Evolutionary conservation across 1,284 basidiomycete species (phyloP).

Genomic region (Rhodotorula sp.): DNA sequence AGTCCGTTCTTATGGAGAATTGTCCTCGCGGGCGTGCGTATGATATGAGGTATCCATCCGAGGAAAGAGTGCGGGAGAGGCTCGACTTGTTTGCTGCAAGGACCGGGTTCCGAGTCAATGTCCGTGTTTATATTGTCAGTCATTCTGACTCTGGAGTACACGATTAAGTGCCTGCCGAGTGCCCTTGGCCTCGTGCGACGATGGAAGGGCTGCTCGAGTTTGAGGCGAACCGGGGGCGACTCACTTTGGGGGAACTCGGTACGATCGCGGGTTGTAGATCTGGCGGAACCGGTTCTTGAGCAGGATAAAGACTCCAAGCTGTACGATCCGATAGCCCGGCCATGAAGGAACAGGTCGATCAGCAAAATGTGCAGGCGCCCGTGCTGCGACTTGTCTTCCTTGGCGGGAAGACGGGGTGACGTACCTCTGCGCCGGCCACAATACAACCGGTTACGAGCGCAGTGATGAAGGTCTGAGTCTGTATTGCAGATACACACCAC

Average conservation of each 20-base stretch:
- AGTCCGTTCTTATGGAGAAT: slow-evolving; percentile 66
- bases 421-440: slow-evolving; percentile 22
- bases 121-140: too few species aligned
- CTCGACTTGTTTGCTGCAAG: slow-evolving; percentile 43
- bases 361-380: neutral
- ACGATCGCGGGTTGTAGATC: slow-evolving; percentile 51
- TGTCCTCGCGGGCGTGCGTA: slow-evolving; percentile 42
- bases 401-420: neutral
- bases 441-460: slow-evolving; percentile 37
- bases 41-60: slow-evolving; percentile 49
- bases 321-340: slow-evolving; percentile 32
- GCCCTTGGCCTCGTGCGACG: too few species aligned
- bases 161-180: too few species aligned
- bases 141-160: neutral
- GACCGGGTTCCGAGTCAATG: neutral
- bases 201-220: neutral
- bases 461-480: slow-evolving; percentile 42
- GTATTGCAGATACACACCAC: neutral
- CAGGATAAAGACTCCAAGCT: slow-evolving; percentile 48
- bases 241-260: slow-evolving; percentile 44
- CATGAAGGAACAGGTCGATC: slow-evolving; percentile 32
- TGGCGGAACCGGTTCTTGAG: slow-evolving; percentile 49
- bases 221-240: neutral
- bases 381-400: too few species aligned
- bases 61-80: slow-evolving; percentile 48